Percentiles rank a stretch among this genome's conserved stretches.
Evolutionary conservation across 306 rosid species (phyloP).

Genomic region (Dryas octopetala): DNA sequence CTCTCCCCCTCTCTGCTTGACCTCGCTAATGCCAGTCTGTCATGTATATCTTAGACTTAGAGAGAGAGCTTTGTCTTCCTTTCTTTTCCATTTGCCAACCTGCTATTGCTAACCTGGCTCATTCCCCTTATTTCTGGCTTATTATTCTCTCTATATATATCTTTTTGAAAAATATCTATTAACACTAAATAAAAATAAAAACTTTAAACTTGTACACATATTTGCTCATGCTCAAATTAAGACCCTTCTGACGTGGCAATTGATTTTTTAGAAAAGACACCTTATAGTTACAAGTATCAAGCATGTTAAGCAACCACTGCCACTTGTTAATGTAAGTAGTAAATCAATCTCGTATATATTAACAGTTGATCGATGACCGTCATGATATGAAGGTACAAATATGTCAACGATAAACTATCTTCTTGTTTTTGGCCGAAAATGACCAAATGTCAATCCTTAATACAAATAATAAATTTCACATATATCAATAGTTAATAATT

Average conservation of each 20-base stretch:
- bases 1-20: constrained; percentile 24
- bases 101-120: constrained; percentile 41
- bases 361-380: too few relatives aligned
- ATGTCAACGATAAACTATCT: too few relatives aligned
- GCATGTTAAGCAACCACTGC: neutral
- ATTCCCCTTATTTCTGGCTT: constrained; percentile 17
- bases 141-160: neutral
- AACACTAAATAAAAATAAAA: neutral
- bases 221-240: neutral
- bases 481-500: too few relatives aligned
- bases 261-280: neutral
- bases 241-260: neutral
- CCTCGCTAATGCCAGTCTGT: constrained; percentile 61
- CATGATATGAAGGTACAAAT: too few relatives aligned
- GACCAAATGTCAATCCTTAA: too few relatives aligned
- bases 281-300: neutral
- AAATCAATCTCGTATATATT: too few relatives aligned
- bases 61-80: constrained; percentile 22
- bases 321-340: too few relatives aligned
- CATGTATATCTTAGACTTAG: constrained; percentile 27
- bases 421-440: too few relatives aligned
- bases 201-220: too few relatives aligned
- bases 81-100: constrained; percentile 47
- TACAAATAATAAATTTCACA: neutral
- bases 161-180: neutral